Evolutionary conservation across 495 filamentous ascomycete species (phyloP).

Genomic region (Neohortaea acidophila): DNA sequence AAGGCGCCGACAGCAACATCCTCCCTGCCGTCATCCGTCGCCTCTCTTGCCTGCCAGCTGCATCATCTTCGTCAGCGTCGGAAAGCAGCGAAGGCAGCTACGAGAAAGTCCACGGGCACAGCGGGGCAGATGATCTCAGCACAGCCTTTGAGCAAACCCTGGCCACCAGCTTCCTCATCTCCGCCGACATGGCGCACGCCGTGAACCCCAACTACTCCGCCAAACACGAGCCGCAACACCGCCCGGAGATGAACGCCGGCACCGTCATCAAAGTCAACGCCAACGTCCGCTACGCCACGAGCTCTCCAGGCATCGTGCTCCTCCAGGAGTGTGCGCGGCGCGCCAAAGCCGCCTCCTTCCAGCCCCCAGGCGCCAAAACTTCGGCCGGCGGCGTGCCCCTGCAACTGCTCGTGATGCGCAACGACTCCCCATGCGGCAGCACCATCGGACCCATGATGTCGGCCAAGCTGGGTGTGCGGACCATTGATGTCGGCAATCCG

Average conservation of each 20-base stretch:
- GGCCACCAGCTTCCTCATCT: conserved; percentile 82
- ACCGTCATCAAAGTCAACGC: conserved; percentile 97
- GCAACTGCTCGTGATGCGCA: conserved; percentile 90
- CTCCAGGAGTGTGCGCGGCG: conserved; percentile 71
- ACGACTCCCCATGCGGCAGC: conserved; percentile 84
- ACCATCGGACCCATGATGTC: conserved; percentile 94
- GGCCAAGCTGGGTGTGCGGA: conserved; percentile 68
- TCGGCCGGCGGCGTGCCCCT: conserved; percentile 48
- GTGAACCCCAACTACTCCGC: conserved; percentile 84
- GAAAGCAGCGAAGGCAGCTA: conserved; percentile 37
- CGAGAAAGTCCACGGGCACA: conserved; percentile 28
- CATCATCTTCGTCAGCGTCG: conserved; percentile 26
- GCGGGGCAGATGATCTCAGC: conserved; percentile 32
- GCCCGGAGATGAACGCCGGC: conserved; percentile 90
- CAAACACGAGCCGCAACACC: conserved; percentile 84
- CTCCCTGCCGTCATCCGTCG: conserved; percentile 79
- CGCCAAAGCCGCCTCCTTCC: conserved; percentile 31
- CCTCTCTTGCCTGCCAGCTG: conserved; percentile 56
- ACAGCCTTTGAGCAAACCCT: conserved; percentile 92
- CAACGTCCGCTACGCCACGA: conserved; percentile 89
- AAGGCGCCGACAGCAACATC: conserved; percentile 85
- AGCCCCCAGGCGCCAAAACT: conserved; percentile 14
- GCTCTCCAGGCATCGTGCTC: conserved; percentile 85
- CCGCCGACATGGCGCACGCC: conserved; percentile 93
- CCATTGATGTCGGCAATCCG: conserved; percentile 87